Percentiles rank a stretch among this genome's conserved stretches.
Evolutionary conservation across 371 early-diverging fungal genomes (phyloP).

Genomic region (Capillidium heterosporum): DNA sequence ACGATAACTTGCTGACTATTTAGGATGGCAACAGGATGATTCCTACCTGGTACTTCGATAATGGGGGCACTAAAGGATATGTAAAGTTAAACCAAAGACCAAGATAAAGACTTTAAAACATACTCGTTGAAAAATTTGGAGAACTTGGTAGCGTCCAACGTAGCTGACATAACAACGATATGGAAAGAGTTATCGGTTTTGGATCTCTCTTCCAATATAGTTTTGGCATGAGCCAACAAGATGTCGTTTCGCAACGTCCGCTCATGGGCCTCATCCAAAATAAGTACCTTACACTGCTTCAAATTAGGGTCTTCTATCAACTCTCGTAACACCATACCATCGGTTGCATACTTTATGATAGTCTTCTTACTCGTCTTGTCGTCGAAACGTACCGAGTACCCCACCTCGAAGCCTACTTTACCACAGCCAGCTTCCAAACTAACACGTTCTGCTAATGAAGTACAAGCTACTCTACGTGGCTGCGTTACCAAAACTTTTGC

Average conservation of each 20-base stretch:
- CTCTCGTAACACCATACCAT: constrained; percentile 95
- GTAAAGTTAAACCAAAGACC: background rate
- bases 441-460: constrained; percentile 84
- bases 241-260: constrained; percentile 93
- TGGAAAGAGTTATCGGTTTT: constrained; percentile 34
- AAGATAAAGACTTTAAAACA: constrained; percentile 10
- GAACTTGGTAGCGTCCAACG: constrained; percentile 83
- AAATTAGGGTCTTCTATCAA: constrained; percentile 66
- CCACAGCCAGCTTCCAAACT: constrained; percentile 65
- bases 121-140: constrained; percentile 65
- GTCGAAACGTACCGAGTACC: constrained; percentile 94
- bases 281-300: constrained; percentile 62
- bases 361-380: constrained; percentile 71
- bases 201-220: constrained; percentile 45
- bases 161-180: constrained; percentile 95
- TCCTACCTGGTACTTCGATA: constrained; percentile 66
- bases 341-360: constrained; percentile 88
- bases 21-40: constrained; percentile 71
- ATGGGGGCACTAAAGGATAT: constrained; percentile 41
- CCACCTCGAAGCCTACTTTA: constrained; percentile 51
- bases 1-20: constrained; percentile 56
- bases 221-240: constrained; percentile 84
- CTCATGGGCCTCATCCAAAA: constrained; percentile 99
- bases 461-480: constrained; percentile 96
- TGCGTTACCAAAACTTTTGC: constrained; percentile 86